A percentile compares a stretch with the other conserved stretches of the same genome.
Conservation (phyloP, 2,329 filamentous ascomycete species). For the Ophiostoma pallidulum region DNA sequence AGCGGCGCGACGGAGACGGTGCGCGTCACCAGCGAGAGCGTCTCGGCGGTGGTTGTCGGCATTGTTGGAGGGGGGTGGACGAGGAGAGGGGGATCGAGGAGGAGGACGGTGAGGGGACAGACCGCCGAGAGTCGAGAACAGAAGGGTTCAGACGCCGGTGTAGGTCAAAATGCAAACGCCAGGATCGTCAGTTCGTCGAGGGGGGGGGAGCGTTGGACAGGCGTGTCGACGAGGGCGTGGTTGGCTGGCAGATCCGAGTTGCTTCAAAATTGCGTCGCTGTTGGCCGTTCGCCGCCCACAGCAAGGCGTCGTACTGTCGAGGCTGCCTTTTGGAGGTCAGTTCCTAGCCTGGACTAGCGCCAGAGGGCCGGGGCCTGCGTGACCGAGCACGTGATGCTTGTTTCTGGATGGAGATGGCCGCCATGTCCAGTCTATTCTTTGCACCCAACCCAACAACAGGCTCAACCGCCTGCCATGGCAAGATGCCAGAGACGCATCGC, state of each 20-base stretch:
- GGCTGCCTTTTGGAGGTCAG: constrained; percentile 18
- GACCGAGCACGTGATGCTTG: background rate
- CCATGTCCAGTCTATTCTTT: too few relatives aligned
- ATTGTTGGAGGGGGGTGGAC: constrained; percentile 39
- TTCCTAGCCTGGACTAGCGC: constrained; percentile 14
- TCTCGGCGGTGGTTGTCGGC: constrained; percentile 95
- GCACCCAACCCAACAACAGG: too few relatives aligned
- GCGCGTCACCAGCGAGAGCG: constrained; percentile 84
- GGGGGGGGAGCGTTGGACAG: background rate
- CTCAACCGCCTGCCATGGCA: too few relatives aligned
- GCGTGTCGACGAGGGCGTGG: too few relatives aligned
- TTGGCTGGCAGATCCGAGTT: background rate
- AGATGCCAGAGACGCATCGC: too few relatives aligned
- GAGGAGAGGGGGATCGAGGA: background rate
- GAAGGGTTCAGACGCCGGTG: too few relatives aligned
- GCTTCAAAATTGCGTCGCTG: constrained; percentile 1
- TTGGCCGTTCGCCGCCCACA: constrained; percentile 5
- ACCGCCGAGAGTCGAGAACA: background rate
- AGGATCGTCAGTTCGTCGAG: background rate
- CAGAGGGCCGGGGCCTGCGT: background rate
- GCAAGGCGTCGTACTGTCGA: constrained; percentile 16
- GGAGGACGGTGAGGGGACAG: background rate
- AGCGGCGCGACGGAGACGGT: constrained; percentile 96
- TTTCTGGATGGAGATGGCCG: background rate
- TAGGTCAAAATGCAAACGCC: background rate